These are phyloP conservation scores for Penicillium sp. DNA, from an alignment of 2,329 filamentous ascomycete genomes.

Conservation along the genomic window DNA sequence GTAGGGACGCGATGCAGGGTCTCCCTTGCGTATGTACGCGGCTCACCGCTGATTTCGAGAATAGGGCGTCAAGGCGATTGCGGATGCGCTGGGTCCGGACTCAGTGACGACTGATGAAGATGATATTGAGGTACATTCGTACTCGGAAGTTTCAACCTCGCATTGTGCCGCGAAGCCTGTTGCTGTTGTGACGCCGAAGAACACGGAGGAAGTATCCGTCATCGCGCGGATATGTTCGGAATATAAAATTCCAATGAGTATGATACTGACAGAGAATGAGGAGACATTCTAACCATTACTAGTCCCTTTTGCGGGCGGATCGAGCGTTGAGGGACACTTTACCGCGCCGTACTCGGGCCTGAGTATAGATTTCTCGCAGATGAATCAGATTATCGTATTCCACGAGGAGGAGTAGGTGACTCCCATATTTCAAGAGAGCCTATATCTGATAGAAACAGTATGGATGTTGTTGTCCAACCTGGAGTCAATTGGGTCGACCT, in stretches of 20 bases:
- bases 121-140: constrained; percentile 67
- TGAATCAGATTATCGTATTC: constrained; percentile 80
- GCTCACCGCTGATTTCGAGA: not conserved
- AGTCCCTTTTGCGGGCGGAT: constrained; percentile 83
- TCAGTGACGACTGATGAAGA: constrained; percentile 67
- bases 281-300: not conserved
- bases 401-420: constrained; percentile 69
- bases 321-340: constrained; percentile 88
- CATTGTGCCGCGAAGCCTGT: constrained; percentile 66
- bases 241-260: constrained; percentile 73
- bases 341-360: constrained; percentile 84
- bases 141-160: constrained; percentile 72
- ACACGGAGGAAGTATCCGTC: constrained; percentile 67
- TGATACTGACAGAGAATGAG: not conserved
- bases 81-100: constrained; percentile 57
- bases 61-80: not conserved
- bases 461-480: constrained; percentile 92
- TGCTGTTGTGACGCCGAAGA: constrained; percentile 67
- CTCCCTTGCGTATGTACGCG: too few relatives aligned
- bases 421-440: not conserved
- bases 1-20: not conserved
- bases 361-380: constrained; percentile 85
- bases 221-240: constrained; percentile 76
- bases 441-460: constrained; percentile 37
- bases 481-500: constrained; percentile 88